Base-by-base conservation (phyloP, 2,329 filamentous ascomycete species). In the Grosmannia serpens region DNA sequence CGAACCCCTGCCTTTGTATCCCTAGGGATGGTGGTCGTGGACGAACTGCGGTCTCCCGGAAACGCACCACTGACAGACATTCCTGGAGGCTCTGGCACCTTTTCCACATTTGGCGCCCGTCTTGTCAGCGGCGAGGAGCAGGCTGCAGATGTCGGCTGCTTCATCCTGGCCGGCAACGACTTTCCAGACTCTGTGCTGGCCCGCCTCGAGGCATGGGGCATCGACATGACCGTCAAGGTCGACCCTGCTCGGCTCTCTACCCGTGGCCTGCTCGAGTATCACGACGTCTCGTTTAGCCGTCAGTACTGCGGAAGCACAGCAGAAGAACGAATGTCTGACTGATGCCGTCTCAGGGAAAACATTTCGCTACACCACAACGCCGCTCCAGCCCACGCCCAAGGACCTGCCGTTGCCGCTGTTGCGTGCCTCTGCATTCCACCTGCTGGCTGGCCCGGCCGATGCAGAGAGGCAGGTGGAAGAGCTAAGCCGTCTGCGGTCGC, bases 1-100 rank as follows among this genome's bases (percentile, higher is more conserved):
- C 47, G 22, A 11, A 9, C 33, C 33, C 51, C 53, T 8, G 15
- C 24, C 4, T 58, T 58, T 55, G 57, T 55, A 2, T 58, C 57
- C 4, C 22, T 58, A 41, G 57, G 57, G 6, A 58, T 58, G 57
- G 57, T 58, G 41, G 51, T 58, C 1, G 41, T 58, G 8, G 57
- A 58, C 29, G 57, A 58, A 52, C 41, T 58, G 6, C 57, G 52
- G 1, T n/a, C 22, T 1, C 57, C 57, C 13, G 57, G 52, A 13
- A 17, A 27, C 4, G 9, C n/a, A 2, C 52, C 57, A 5, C 27
- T 56, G 7, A 17, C 31, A 1, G 29, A 56, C 49, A 33, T 52
- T 27, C 53, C 46, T 4, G 58, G 58, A 11, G 53, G 58, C 35
- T 56, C 58, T 17, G 58, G 58, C 15, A 29, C 53, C 5, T 55